Conservation (phyloP, 1,284 basidiomycete genomes). For the Ceraceosorus guamensis region DNA sequence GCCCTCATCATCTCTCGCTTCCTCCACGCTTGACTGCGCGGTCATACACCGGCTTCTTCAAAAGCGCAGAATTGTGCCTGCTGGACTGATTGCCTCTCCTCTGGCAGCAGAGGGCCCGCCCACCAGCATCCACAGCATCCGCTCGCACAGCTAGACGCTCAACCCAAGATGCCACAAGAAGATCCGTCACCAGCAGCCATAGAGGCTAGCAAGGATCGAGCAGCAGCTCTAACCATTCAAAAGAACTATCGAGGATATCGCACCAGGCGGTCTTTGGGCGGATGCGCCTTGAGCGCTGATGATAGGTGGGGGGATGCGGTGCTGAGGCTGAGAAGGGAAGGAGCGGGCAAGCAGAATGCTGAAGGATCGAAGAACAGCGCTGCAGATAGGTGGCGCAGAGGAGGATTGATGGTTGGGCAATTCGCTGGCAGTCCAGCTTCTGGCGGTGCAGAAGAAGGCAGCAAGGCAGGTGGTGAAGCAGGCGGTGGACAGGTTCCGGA, state of each 20-base stretch:
- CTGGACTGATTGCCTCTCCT: too few relatives aligned
- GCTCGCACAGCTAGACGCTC: too few relatives aligned
- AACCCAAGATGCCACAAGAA: too few relatives aligned
- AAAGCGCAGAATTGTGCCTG: too few relatives aligned
- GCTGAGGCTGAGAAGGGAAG: constrained; percentile 22
- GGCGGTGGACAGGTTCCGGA: constrained; percentile 9
- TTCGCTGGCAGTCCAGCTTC: constrained; percentile 14
- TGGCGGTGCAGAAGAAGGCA: constrained; percentile 17
- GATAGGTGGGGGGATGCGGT: constrained; percentile 33
- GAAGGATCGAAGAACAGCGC: constrained; percentile 21
- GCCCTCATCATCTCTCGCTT: too few relatives aligned
- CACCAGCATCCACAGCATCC: too few relatives aligned
- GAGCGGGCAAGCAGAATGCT: constrained; percentile 22
- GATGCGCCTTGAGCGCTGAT: constrained; percentile 29
- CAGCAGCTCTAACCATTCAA: too few relatives aligned
- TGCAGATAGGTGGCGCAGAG: constrained; percentile 28
- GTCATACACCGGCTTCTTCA: too few relatives aligned
- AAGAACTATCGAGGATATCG: constrained; percentile 35
- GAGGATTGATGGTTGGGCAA: constrained; percentile 30
- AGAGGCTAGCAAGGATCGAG: too few relatives aligned
- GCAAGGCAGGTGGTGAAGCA: constrained; percentile 10
- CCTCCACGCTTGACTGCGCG: too few relatives aligned
- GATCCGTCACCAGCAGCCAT: too few relatives aligned
- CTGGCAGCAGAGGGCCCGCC: too few relatives aligned
- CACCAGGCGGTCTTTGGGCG: constrained; percentile 25